Base-by-base conservation (phyloP, 805 yeast genomes). In the Cyberlindnera maclurae region DNA sequence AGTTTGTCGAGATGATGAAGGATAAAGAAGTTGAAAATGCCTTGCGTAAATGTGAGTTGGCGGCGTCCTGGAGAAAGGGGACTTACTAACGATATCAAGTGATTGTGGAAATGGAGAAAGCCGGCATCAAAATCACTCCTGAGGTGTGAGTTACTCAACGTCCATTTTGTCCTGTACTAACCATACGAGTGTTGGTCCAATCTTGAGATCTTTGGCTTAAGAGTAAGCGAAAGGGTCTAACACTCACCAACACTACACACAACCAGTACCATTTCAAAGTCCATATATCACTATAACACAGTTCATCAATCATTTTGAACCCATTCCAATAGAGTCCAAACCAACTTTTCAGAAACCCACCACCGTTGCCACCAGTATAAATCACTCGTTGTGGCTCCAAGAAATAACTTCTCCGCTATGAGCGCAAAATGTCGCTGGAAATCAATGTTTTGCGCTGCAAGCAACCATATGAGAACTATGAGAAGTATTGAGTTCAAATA, bases 291-390 rank as follows among this genome's bases (percentile, higher is more conserved):
- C 24, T 20, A 20, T 20, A 20, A 20, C 24, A 15, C 15, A 15
- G 12, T 15, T 15, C 31, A 12, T 20, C 24, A 20, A 20, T 33
- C 29, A 26, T n/a, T 16, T n/a, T 15, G 29, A 8, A 15, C 15
- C 36, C 36, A 24, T 26, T 33, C 54, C 29, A 47, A 26, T n/a
- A 49, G n/a, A 24, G 26, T 29, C 54, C 51, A 49, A 11, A 40
- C 39, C 11, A 38, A 17, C 29, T 34, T 41, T 16, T 49, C 54
- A 3, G 42, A 15, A 12, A 34, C 11, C 1, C 37, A 30, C 36
- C 46, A 34, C 29, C 33, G 35, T 40, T 49, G 54, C 54, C 54
- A 49, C 54, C 54, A 49, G 27, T 47, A 49, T 2, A 47, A 22
- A 16, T 49, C 53, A 3, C 39, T 33, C 9, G 41, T 32, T 5